phyloP scores from a whole-genome alignment of 176 grass and related monocot genomes.

The Hordeum marinum region DNA sequence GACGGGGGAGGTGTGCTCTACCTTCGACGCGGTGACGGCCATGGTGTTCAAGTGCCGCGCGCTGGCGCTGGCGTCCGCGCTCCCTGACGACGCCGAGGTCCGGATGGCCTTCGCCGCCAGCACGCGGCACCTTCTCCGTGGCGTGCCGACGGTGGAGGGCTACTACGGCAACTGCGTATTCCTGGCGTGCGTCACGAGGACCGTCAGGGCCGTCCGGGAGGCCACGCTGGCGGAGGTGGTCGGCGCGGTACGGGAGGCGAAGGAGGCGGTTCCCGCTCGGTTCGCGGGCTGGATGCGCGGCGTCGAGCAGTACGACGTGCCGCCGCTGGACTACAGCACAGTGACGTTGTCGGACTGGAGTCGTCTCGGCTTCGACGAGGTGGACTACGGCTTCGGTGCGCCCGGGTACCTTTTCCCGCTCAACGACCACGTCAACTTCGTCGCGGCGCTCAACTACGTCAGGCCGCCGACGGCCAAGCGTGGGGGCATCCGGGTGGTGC shows the following conservation, averaged over 20 bases:
- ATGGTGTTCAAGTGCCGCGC: conserved; percentile 35
- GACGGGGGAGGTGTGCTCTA: conserved; percentile 55
- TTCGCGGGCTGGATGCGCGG: conserved; percentile 69
- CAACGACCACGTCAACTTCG: conserved; percentile 53
- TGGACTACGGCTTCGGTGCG: conserved; percentile 75
- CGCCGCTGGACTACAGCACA: conserved; percentile 65
- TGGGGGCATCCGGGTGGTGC: conserved; percentile 54
- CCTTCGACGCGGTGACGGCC: conserved; percentile 69
- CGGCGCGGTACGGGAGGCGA: conserved; percentile 54
- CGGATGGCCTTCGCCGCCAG: conserved; percentile 63
- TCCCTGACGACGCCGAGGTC: conserved; percentile 42
- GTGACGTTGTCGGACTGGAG: conserved; percentile 72
- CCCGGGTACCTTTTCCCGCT: conserved; percentile 58
- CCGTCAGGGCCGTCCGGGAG: conserved; percentile 18
- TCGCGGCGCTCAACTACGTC: conserved; percentile 51
- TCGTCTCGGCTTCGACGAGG: conserved; percentile 71
- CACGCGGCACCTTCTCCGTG: conserved; percentile 59
- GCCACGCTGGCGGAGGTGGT: conserved; percentile 45
- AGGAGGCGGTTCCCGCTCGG: conserved; percentile 40
- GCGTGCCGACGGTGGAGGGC: conserved; percentile 41
- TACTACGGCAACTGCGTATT: conserved; percentile 43
- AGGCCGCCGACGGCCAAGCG: conserved; percentile 53
- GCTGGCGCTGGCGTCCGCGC: background rate
- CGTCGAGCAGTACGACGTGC: conserved; percentile 53
- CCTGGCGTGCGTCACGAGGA: conserved; percentile 30